Evolutionary conservation across 2,329 filamentous ascomycete genomes (phyloP), one percentile per base, ranked within the genome.

Genomic region (Thelonectria discophora): DNA sequence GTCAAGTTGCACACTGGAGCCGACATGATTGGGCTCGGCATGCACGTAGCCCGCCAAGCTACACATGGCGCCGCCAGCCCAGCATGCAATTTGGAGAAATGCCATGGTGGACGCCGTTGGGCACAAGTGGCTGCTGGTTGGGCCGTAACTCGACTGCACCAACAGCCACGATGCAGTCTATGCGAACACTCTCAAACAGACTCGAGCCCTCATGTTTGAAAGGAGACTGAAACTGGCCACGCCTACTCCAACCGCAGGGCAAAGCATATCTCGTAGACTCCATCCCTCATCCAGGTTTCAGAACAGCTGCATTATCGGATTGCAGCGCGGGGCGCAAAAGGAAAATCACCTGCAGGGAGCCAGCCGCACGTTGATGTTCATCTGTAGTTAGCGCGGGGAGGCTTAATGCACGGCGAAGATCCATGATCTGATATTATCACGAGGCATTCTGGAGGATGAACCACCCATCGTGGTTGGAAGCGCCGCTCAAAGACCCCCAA

Each of bases 71-170:
- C 60, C 53, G 57, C 52, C 21, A 59, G 30, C 32, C 20, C 20
- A 49, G 66, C 52, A 67, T 70, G 60, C 51, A 59, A 53, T 50
- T 60, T 46, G 9, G 12, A 54, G n/a, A 65, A 57, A 52, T 42
- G 42, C 51, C 42, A 62, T 65, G 21, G 21, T 59, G 27, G 48
- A 48, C 20, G 30, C 27, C 27, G 52, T 18, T 21, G 3, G 43
- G 43, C 42, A 20, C 39, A 17, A 37, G 51, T 13, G 39, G 39
- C 48, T 21, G 39, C 18, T 27, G 27, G 34, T 43, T 55, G 10
- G 37, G 47, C 40, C 20, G 45, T 34, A 45, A 37, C 24, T 48
- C 34, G 47, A 40, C 24, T 40, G 18, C 34, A 11, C 2, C 34
- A 3, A 37, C 15, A 3, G 32, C 3, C 11, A 13, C 32, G 32